Evolutionary conservation across 2,329 filamentous ascomycete genomes (phyloP).

Genomic region (Pestalotiopsis sp.): DNA sequence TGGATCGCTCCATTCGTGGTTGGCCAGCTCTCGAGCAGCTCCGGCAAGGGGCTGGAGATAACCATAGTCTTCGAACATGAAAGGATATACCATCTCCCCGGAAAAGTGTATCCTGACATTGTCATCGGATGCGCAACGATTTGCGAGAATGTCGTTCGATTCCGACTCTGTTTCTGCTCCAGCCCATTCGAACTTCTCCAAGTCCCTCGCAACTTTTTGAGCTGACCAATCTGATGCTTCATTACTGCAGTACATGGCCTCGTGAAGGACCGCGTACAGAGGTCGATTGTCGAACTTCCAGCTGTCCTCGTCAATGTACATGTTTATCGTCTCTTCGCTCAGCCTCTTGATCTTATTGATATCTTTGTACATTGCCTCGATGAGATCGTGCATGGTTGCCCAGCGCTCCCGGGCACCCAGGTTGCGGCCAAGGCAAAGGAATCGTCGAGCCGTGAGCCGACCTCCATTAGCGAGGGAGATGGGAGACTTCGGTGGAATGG

Average conservation of each 20-base stretch:
- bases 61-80: slow-evolving; percentile 22
- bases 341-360: background rate
- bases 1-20: background rate
- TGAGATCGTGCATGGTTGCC: background rate
- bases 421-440: background rate
- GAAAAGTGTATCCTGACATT: slow-evolving; percentile 21
- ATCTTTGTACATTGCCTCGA: background rate
- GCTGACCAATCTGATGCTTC: slow-evolving; percentile 15
- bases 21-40: background rate
- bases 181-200: background rate
- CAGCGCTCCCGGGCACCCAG: background rate
- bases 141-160: too few species aligned
- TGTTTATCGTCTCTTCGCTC: background rate
- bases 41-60: slow-evolving; percentile 7
- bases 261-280: slow-evolving; percentile 24
- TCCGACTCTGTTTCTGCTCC: background rate
- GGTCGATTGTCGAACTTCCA: slow-evolving; percentile 23
- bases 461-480: background rate
- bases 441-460: background rate
- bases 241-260: slow-evolving; percentile 22
- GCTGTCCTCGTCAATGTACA: slow-evolving; percentile 1
- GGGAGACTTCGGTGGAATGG: background rate
- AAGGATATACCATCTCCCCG: slow-evolving; percentile 26
- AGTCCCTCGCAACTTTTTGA: background rate
- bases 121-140: background rate